Evolutionary conservation across 164 flowering plant genomes (phyloP), one percentile per base, ranked within the genome.

Genomic region (Warburgia ugandensis): DNA sequence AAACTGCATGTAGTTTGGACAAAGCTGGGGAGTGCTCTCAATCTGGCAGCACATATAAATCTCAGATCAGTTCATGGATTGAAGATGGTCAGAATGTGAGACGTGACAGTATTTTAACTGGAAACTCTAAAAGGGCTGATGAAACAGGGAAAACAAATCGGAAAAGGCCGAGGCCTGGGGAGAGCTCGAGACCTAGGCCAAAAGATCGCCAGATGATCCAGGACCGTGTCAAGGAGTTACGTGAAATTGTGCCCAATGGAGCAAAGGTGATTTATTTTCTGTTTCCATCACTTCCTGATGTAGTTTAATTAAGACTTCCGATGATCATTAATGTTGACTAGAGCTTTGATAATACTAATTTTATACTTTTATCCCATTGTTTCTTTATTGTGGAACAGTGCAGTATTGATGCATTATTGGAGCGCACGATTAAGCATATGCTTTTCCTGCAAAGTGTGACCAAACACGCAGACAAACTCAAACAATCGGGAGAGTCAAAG

Each of bases 161-260:
- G 31, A 94, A 94, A 72, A 80, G 99, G 69, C 79, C 81, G 58
- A 86, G 82, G 68, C 95, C 99, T 59, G 96, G 99, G 33, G 99
- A 94, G 64, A 90, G 73, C 49, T 83, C 88, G 29, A 71, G 95
- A 52, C 99, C 99, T 26, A 75, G 99, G 69, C 99, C 99, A 28
- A 94, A 94, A 59, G 99, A 94, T 77, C 95, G 99, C 19, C 99
- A 94, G 64, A 80, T 83, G 96, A 86, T 94, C 49, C 99, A 94
- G 75, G 99, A 94, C 65, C 96, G 97, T 32, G 80, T 94, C 42
- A 84, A 83, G 59, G 99, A 94, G 66, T 62, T 94, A 61, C 73
- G 99, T 16, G 96, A 86, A 51, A 86, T 94, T 53, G 92, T 94
- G 56, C 99, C 99, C 13, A 84, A 83, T 72, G 95, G 92, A 13